A percentile compares a stretch with the other conserved stretches of the same genome.
Conservation (phyloP, 805 yeast species). For the Wickerhamiella allomyrinae region DNA sequence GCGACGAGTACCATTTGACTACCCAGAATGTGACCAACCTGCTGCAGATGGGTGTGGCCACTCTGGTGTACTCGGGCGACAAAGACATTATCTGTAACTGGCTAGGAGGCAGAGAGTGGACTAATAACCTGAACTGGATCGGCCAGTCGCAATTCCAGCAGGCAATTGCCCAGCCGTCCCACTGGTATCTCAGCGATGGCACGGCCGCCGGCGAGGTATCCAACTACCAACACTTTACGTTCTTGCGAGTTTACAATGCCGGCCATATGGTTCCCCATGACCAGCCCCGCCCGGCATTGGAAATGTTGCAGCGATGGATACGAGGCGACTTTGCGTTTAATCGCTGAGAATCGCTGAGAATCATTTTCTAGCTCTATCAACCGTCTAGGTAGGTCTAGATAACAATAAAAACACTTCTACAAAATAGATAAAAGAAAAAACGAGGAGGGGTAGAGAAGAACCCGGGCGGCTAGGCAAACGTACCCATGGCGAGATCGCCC, state of each 20-base stretch:
- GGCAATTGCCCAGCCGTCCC: slow-evolving; percentile 31
- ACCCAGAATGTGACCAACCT: slow-evolving; percentile 54
- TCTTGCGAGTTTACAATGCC: slow-evolving; percentile 62
- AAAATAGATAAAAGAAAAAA: background rate
- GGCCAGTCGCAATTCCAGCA: slow-evolving; percentile 29
- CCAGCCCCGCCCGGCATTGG: slow-evolving; percentile 60
- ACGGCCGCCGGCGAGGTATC: slow-evolving; percentile 52
- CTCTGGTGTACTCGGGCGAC: slow-evolving; percentile 86
- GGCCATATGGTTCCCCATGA: slow-evolving; percentile 92
- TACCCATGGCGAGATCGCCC: background rate
- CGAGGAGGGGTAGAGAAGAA: background rate
- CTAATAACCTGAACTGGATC: slow-evolving; percentile 48
- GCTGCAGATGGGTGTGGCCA: slow-evolving; percentile 60
- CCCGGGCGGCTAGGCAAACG: background rate
- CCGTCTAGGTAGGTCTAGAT: too few relatives aligned
- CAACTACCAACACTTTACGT: slow-evolving; percentile 55
- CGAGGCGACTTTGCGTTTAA: slow-evolving; percentile 8
- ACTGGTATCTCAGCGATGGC: slow-evolving; percentile 23
- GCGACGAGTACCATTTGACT: slow-evolving; percentile 84
- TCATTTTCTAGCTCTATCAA: background rate
- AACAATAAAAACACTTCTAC: background rate
- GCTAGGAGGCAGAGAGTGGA: slow-evolving; percentile 87
- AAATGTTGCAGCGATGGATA: slow-evolving; percentile 66
- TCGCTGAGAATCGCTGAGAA: background rate
- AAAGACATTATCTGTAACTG: slow-evolving; percentile 93